Conservation (phyloP, 1,139 yeast species). For the Geotrichum reessii region DNA sequence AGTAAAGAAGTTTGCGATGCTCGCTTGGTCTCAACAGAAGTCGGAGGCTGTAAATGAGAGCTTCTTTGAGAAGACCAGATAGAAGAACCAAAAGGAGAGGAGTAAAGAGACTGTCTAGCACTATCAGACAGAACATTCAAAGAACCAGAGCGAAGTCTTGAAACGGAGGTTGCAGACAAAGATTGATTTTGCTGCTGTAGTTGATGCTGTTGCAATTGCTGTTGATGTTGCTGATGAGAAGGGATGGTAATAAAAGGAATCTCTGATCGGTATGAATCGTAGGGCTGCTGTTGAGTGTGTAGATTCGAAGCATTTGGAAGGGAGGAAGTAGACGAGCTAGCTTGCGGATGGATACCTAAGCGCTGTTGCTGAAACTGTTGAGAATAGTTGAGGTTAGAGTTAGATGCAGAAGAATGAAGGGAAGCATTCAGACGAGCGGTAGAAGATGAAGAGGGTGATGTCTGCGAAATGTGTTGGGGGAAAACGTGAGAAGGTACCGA, state of each 20-base stretch:
- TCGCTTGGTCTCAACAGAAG: slow-evolving; percentile 17
- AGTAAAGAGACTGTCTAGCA: slow-evolving; percentile 16
- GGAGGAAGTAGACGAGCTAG: slow-evolving; percentile 19
- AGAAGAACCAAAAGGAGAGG: slow-evolving; percentile 34
- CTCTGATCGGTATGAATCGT: slow-evolving; percentile 16
- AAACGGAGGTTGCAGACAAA: slow-evolving; percentile 12
- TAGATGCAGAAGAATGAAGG: slow-evolving; percentile 13
- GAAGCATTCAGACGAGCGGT: slow-evolving; percentile 13
- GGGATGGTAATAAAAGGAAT: slow-evolving; percentile 19
- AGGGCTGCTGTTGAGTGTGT: slow-evolving; percentile 1
- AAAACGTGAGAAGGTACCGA: slow-evolving; percentile 18
- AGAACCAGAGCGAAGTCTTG: slow-evolving; percentile 34
- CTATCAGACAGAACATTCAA: slow-evolving; percentile 31
- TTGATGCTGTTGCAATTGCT: slow-evolving; percentile 15
- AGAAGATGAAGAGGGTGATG: slow-evolving; percentile 18
- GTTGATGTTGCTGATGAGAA: slow-evolving; percentile 13
- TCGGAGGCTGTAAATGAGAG: slow-evolving; percentile 15
- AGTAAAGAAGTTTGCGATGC: slow-evolving; percentile 21
- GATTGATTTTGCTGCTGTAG: slow-evolving; percentile 3
- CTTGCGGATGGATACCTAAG: slow-evolving; percentile 15
- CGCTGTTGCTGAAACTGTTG: slow-evolving; percentile 17
- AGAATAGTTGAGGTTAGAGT: slow-evolving; percentile 7
- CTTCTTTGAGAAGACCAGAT: slow-evolving; percentile 30
- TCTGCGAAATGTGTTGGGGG: slow-evolving; percentile 10
- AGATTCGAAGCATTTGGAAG: slow-evolving; percentile 17